phyloP scores from a whole-genome alignment of 345 rosid species.

The Hirschfeldia incana region DNA sequence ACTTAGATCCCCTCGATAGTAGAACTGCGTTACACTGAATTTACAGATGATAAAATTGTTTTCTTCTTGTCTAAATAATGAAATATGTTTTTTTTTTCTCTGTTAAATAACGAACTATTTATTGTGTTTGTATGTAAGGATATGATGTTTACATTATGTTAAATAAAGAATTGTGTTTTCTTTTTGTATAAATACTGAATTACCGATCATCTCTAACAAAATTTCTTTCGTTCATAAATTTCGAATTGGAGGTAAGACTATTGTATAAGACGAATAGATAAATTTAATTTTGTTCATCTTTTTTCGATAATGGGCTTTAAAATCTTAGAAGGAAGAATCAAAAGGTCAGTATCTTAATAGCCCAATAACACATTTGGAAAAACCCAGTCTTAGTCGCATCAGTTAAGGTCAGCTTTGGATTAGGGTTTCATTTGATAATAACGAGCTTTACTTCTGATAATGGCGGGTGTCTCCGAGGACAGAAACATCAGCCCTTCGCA shows the following conservation, averaged over 20 bases:
- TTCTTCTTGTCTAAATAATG: constrained; percentile 1
- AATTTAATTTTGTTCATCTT: neutral
- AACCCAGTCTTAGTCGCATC: neutral
- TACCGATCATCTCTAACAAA: neutral
- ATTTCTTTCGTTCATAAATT: neutral
- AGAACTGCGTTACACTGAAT: neutral
- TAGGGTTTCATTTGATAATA: neutral
- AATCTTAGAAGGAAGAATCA: neutral
- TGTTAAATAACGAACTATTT: neutral
- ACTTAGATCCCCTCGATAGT: constrained; percentile 41
- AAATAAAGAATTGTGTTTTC: neutral
- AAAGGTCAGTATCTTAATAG: neutral
- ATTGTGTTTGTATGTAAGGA: neutral
- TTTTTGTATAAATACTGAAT: neutral
- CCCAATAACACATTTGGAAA: neutral
- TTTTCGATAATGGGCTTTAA: neutral
- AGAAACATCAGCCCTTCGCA: neutral
- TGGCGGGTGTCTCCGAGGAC: neutral
- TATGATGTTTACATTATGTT: neutral
- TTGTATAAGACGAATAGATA: neutral
- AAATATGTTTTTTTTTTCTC: neutral
- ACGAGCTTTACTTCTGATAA: neutral
- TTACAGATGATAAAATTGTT: neutral
- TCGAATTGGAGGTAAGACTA: neutral
- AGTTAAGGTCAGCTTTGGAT: neutral